These are phyloP conservation scores for Yamadazyma kanchanaburiensis DNA, from an alignment of 1,139 yeast species.

Conservation along the genomic window DNA sequence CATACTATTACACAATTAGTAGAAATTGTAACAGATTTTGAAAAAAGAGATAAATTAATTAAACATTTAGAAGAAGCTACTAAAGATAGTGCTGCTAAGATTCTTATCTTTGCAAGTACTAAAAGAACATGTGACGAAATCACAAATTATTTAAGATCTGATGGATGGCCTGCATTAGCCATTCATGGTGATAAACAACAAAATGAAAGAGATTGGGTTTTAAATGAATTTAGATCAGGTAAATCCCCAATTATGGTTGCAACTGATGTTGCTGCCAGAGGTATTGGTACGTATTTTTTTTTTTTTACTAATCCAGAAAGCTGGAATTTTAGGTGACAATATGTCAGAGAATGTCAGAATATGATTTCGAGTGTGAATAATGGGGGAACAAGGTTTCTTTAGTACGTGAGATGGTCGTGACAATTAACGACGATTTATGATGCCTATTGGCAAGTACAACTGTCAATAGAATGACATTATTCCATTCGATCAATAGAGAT, in stretches of 20 bases:
- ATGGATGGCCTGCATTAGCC: conserved; percentile 99
- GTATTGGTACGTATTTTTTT: conserved; percentile 83
- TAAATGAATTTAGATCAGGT: conserved; percentile 87
- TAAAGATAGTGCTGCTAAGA: conserved; percentile 72
- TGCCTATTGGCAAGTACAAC: too few species aligned
- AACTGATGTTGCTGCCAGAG: conserved; percentile 99
- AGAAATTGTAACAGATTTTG: conserved; percentile 87
- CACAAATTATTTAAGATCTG: conserved; percentile 86
- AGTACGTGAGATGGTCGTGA: too few species aligned
- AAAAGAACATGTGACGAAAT: conserved; percentile 97
- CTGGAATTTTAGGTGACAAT: not conserved
- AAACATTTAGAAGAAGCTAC: conserved; percentile 85
- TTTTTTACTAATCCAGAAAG: conserved; percentile 1
- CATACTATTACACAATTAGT: conserved; percentile 93
- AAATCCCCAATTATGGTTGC: conserved; percentile 98
- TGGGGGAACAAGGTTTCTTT: too few species aligned
- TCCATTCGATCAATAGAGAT: too few species aligned
- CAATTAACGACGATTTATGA: too few species aligned
- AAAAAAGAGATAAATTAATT: conserved; percentile 85
- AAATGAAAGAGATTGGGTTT: conserved; percentile 98
- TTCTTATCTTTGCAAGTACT: conserved; percentile 87
- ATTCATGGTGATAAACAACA: conserved; percentile 99
- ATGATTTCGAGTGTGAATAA: too few species aligned
- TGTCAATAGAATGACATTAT: too few species aligned
- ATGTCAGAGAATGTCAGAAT: conserved; percentile 1